These are phyloP conservation scores for Microbotryum violaceum DNA, from an alignment of 1,284 basidiomycete species.

Conservation along the genomic window DNA sequence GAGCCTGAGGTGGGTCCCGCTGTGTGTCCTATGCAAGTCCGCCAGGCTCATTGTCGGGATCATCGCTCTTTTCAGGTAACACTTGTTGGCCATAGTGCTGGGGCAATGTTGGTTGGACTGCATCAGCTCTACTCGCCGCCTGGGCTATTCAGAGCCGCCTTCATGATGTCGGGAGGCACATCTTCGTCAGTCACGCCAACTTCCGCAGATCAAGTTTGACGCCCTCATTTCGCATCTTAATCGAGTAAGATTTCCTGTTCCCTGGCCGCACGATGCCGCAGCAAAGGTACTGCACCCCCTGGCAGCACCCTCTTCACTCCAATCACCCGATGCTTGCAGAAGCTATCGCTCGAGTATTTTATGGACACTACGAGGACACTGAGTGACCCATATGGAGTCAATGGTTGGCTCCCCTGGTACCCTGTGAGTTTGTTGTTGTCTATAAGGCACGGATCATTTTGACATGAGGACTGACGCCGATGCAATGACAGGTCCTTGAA, in stretches of 20 bases:
- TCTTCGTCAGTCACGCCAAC: constrained; percentile 15
- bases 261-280: constrained; percentile 29
- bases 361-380: constrained; percentile 11
- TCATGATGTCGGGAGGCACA: constrained; percentile 30
- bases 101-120: constrained; percentile 28
- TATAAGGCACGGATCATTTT: too few species aligned
- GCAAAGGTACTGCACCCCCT: constrained; percentile 26
- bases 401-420: constrained; percentile 29
- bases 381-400: constrained; percentile 9
- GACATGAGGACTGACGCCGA: too few species aligned
- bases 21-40: neutral
- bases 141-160: constrained; percentile 26
- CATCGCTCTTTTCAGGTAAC: constrained; percentile 8
- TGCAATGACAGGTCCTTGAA: neutral
- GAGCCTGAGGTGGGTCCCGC: neutral
- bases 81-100: constrained; percentile 27
- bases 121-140: constrained; percentile 24
- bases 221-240: neutral
- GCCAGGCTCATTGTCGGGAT: neutral
- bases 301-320: constrained; percentile 14
- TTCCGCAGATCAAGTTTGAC: neutral
- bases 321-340: constrained; percentile 17
- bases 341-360: constrained; percentile 1
- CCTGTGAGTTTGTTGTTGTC: constrained; percentile 6
- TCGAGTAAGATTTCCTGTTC: constrained; percentile 25